A percentile compares a stretch with the other conserved stretches of the same genome.
phyloP scores from a whole-genome alignment of 352 stramenopile genomes.

The Plasmopara muralis region DNA sequence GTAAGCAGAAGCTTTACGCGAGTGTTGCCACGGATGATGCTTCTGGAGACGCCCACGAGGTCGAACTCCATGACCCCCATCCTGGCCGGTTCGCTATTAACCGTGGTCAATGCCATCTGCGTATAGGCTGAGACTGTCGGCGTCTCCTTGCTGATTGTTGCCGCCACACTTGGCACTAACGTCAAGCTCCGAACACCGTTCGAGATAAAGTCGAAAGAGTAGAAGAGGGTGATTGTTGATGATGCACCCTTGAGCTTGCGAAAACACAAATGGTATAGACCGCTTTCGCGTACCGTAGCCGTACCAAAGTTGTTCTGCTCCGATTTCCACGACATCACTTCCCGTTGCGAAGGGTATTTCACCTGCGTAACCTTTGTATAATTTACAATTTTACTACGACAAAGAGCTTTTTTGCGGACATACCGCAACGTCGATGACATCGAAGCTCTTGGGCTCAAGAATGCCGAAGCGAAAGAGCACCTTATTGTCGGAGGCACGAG shows the following conservation, averaged over 20 bases:
- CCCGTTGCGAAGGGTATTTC: constrained; percentile 44
- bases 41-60: constrained; percentile 53
- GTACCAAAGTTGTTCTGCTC: constrained; percentile 58
- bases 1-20: constrained; percentile 66
- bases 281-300: constrained; percentile 55
- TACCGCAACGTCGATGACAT: constrained; percentile 50
- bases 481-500: constrained; percentile 46
- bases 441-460: constrained; percentile 43
- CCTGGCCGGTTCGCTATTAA: constrained; percentile 35
- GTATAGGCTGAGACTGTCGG: constrained; percentile 46
- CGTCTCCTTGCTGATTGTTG: constrained; percentile 42
- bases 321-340: constrained; percentile 47
- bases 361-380: constrained; percentile 23
- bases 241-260: constrained; percentile 52
- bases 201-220: constrained; percentile 80
- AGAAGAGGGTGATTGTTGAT: constrained; percentile 53
- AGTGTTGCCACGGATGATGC: constrained; percentile 55
- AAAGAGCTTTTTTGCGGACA: neutral
- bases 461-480: constrained; percentile 60
- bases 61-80: constrained; percentile 71
- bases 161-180: constrained; percentile 55
- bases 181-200: constrained; percentile 41
- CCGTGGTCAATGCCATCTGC: constrained; percentile 45
- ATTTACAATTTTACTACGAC: neutral
- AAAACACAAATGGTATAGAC: constrained; percentile 78